Conservation (phyloP, 1,284 basidiomycete genomes). For the Hortiboletus rubellus region DNA sequence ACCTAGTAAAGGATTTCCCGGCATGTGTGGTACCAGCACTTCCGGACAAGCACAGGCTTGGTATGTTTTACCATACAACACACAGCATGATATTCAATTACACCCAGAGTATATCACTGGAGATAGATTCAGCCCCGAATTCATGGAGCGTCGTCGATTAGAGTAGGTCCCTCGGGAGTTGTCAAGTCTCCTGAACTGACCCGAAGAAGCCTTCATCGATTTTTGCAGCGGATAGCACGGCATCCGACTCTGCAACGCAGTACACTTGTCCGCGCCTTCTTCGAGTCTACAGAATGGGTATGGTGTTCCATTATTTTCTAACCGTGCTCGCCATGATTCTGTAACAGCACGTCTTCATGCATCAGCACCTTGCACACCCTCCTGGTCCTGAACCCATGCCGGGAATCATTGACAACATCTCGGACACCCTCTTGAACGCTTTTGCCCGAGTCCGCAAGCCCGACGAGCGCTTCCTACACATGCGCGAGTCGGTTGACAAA, state of each 20-base stretch:
- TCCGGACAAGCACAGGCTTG: conserved; percentile 94
- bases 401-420: conserved; percentile 91
- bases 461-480: conserved; percentile 90
- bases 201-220: conserved; percentile 78
- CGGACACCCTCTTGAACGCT: conserved; percentile 93
- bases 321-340: conserved; percentile 5
- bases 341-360: conserved; percentile 88
- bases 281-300: conserved; percentile 98
- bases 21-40: conserved; percentile 96
- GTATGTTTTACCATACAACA: conserved; percentile 47
- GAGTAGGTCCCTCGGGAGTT: conserved; percentile 56
- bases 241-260: conserved; percentile 96
- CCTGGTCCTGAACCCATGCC: conserved; percentile 76
- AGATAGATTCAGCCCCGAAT: conserved; percentile 95
- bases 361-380: conserved; percentile 88
- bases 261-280: conserved; percentile 86
- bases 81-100: conserved; percentile 5
- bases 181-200: conserved; percentile 14
- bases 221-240: conserved; percentile 85
- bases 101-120: conserved; percentile 91
- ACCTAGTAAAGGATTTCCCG: conserved; percentile 90
- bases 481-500: conserved; percentile 90
- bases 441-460: conserved; percentile 96
- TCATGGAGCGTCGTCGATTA: conserved; percentile 87
- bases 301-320: conserved; percentile 8